Base-by-base conservation (phyloP, 345 rosid genomes). In the Aquilaria yunnanensis region DNA sequence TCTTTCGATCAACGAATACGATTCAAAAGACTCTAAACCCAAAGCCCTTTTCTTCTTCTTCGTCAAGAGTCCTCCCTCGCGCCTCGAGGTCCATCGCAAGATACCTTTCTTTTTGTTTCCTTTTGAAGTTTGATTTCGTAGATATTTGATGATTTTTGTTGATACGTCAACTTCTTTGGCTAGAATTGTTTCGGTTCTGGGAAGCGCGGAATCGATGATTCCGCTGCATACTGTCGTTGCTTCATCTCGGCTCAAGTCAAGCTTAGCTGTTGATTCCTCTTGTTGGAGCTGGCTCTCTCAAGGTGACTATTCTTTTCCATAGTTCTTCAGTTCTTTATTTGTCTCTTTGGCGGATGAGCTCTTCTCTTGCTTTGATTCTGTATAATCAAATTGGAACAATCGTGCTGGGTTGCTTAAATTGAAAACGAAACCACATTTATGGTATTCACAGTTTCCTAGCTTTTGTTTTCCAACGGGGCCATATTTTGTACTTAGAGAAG, bases 221-320 rank as follows among this genome's bases (percentile, higher is more conserved):
- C 97, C 96, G 6, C 83, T 92, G 54, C 96, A 92, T 71, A 87
- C 84, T 68, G 87, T 86, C 59, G 74, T 77, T 74, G 96, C 98
- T 51, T 83, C 91, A 70, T 86, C 98, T 75, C 72, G 94, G 64
- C 91, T 92, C 53, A 72, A 48, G 55, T 92, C 98, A 53, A 80
- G 71, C 76, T 85, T 92, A 50, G 97, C 97, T 23, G 75, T 85
- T 12, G 93, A 87, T 84, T 74, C 98, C 30, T 80, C 90, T 46
- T 87, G 90, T 74, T 92, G 98, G 96, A 92, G 98, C 83, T 72
- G 68, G 85, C 93, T 92, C 68, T 89, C 96, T 67, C 85, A 78
- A 76, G 98, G 96, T 90, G 67, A 59, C 47, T 57, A 56, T 41
- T 9, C 31, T 2, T 49, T 33, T 31, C 43, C 4, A 7, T 34